Base-by-base conservation (phyloP, 495 filamentous ascomycete species). In the Penicillium dipodomyicola region DNA sequence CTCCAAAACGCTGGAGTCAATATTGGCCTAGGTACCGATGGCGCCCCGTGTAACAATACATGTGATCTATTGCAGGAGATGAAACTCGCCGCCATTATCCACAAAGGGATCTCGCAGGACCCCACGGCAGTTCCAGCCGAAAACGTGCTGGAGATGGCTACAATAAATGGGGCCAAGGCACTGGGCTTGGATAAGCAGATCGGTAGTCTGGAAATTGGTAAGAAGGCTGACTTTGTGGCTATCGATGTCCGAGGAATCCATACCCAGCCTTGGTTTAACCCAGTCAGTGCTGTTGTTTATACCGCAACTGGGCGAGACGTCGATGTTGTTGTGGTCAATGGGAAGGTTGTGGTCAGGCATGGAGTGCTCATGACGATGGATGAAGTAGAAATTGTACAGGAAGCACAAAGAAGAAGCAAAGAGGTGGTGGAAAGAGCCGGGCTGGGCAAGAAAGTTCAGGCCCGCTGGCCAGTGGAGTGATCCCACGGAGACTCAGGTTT, bases 161-260 rank as follows among this genome's bases (percentile, higher is more conserved):
- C 79, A 1, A 80, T 82, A 51, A 78, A 78, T 39, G 73, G 72
- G 9, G 80, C 79, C 2, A 77, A 70, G 58, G 78, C 79, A n/a
- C 54, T 83, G n/a, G 79, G 79, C 1, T 46, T 75, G 54, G 67
- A 77, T 2, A 68, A 69, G 23, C 59, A 67, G 3, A 71, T 79
- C 52, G 80, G 80, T 4, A 81, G 79, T 61, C 56, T 83, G 43
- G 77, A 80, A 52, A 65, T 77, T 0, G 79, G 79, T 5, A 83
- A 83, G 69, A 80, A 81, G 58, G 80, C 80, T 3, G 79, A 82
- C 58, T 79, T 83, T 53, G 78, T 81, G 20, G 72, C 73, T 14
- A 62, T 80, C 49, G 74, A 80, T 61, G 65, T 72, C 9, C 71
- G 71, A 2, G 65, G 70, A 0, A 67, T 73, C 3, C 61, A 67